Percentiles rank a stretch among this genome's conserved stretches.
Conservation (phyloP, 164 flowering plant genomes). For the Kingdonia uniflora region DNA sequence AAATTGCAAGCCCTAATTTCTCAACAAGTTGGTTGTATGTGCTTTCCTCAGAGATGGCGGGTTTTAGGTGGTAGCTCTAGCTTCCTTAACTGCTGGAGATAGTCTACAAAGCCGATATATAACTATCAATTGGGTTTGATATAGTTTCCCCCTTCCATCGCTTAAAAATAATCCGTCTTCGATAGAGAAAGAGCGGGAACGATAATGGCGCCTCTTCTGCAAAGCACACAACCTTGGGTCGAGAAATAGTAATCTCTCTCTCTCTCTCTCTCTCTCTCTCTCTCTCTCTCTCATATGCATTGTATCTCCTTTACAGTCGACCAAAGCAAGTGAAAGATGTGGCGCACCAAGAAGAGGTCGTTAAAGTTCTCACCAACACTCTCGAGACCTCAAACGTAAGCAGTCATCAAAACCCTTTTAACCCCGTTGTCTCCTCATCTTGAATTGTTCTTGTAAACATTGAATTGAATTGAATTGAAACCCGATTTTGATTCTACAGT, state of each 20-base stretch:
- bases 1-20: no score
- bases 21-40: no score
- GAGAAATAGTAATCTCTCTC: constrained; percentile 66
- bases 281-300: background rate
- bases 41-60: no score
- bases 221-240: constrained; percentile 94
- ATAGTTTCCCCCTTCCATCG: no score
- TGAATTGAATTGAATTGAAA: no score
- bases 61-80: no score
- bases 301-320: constrained; percentile 36
- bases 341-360: constrained; percentile 94
- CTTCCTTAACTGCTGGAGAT: no score
- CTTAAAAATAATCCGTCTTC: no score
- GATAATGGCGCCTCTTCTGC: constrained; percentile 73
- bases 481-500: constrained; percentile 26
- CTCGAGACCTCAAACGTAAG: constrained; percentile 70
- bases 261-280: background rate
- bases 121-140: no score
- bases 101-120: no score
- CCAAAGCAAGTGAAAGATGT: constrained; percentile 97
- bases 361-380: constrained; percentile 86
- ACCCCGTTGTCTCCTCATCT: background rate
- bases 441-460: no score
- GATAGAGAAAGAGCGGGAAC: background rate
- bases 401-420: background rate